phyloP scores from a whole-genome alignment of 495 filamentous ascomycete species.

The Penicillium subrubescens region DNA sequence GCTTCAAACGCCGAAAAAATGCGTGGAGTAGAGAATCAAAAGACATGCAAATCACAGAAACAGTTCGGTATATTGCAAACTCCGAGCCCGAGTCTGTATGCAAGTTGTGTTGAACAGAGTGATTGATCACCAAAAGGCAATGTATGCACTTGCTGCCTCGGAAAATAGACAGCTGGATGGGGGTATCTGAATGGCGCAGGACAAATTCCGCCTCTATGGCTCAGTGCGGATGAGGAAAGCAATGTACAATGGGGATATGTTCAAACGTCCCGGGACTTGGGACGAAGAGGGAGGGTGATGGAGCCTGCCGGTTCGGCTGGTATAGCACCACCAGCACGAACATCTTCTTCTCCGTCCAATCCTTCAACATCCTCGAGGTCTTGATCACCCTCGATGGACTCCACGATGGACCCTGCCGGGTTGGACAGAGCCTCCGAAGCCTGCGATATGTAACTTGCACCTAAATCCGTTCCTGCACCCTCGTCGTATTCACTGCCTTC shows the following conservation, averaged over 20 bases:
- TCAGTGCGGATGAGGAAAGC: conserved; percentile 3
- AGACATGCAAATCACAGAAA: background rate
- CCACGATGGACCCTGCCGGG: conserved; percentile 43
- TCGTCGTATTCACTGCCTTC: conserved; percentile 47
- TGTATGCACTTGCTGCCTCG: conserved; percentile 20
- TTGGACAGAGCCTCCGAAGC: conserved; percentile 55
- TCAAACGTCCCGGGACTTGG: conserved; percentile 23
- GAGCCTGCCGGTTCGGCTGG: conserved; percentile 9
- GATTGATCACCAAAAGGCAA: conserved; percentile 18
- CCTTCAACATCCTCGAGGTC: conserved; percentile 12
- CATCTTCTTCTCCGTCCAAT: conserved; percentile 21
- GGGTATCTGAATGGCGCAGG: conserved; percentile 15
- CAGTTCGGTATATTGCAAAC: conserved; percentile 21
- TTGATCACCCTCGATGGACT: conserved; percentile 30
- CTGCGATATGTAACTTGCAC: conserved; percentile 61
- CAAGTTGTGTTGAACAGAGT: conserved; percentile 31
- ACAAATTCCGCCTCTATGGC: background rate
- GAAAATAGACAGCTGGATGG: conserved; percentile 14
- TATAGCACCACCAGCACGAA: background rate
- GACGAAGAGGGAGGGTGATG: conserved; percentile 28
- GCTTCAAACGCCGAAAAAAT: conserved; percentile 28
- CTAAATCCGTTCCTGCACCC: conserved; percentile 49
- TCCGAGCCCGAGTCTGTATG: conserved; percentile 27
- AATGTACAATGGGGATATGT: conserved; percentile 14
- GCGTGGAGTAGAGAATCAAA: conserved; percentile 13